Evolutionary conservation across 225 moss, liverwort and hornwort species (phyloP).

Genomic region (Polytrichum formosum): DNA sequence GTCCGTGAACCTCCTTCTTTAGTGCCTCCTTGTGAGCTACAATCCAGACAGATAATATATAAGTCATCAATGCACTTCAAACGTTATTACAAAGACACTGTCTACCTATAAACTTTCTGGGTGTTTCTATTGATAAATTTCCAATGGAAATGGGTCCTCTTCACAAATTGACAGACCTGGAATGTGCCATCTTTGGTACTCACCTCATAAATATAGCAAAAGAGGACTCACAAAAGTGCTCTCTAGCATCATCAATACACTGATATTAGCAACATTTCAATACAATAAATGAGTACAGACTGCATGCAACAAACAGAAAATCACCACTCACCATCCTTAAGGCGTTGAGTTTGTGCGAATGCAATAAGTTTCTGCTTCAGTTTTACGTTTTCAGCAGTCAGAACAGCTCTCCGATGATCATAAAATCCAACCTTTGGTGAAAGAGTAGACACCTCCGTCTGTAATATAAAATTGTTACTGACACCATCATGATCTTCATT

Average conservation of each 20-base stretch:
- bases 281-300: too few species aligned
- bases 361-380: conserved; percentile 86
- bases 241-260: background rate
- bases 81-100: background rate
- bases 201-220: background rate
- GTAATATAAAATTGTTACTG: conserved; percentile 13
- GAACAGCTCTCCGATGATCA: conserved; percentile 71
- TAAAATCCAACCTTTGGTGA: conserved; percentile 84
- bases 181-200: too few species aligned
- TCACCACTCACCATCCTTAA: conserved; percentile 68
- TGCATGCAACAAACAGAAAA: background rate
- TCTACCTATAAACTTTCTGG: conserved; percentile 1
- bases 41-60: background rate
- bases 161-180: too few species aligned
- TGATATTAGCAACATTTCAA: background rate
- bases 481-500: too few species aligned
- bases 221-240: background rate
- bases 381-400: conserved; percentile 73
- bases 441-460: conserved; percentile 87
- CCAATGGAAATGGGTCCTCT: too few species aligned
- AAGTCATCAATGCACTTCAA: background rate
- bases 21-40: conserved; percentile 80
- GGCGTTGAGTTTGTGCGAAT: conserved; percentile 56
- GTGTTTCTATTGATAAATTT: background rate
- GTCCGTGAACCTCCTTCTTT: conserved; percentile 72